A percentile compares a stretch with the other conserved stretches of the same genome.
Evolutionary conservation across 75 land plant genomes (phyloP).

Genomic region (Adiantum capillusveneris): DNA sequence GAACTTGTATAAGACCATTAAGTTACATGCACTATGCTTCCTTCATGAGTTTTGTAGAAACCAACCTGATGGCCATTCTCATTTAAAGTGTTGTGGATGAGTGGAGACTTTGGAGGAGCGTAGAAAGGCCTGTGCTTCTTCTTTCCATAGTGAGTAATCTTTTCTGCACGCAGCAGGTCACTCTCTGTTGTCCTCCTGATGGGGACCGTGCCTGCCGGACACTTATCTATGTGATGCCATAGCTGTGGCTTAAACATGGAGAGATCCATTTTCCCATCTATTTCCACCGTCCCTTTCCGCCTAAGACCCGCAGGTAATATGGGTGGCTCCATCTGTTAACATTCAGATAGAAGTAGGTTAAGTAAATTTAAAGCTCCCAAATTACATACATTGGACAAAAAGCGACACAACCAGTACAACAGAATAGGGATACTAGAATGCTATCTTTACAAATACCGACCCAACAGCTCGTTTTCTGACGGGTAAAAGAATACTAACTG

Average conservation of each 20-base stretch:
- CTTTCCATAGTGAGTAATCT: constrained; percentile 45
- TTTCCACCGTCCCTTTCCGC: constrained; percentile 19
- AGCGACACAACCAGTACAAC: background rate
- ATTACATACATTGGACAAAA: too few relatives aligned
- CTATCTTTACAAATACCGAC: too few relatives aligned
- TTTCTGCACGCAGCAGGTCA: constrained; percentile 64
- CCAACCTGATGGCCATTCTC: constrained; percentile 64
- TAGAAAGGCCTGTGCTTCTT: constrained; percentile 28
- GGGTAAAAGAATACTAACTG: too few relatives aligned
- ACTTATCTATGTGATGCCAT: constrained; percentile 48
- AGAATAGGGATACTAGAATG: too few relatives aligned
- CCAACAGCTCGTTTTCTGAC: too few relatives aligned
- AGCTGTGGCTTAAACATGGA: constrained; percentile 24
- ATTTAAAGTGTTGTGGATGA: constrained; percentile 34
- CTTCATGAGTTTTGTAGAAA: background rate
- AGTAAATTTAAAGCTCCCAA: too few relatives aligned
- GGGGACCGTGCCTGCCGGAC: constrained; percentile 82
- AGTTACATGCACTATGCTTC: background rate
- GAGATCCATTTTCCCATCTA: constrained; percentile 14
- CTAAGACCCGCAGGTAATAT: constrained; percentile 37
- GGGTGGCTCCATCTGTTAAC: constrained; percentile 63
- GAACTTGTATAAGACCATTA: background rate
- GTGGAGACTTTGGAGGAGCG: constrained; percentile 15
- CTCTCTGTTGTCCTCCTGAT: constrained; percentile 57
- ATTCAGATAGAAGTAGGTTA: too few relatives aligned